A percentile compares a stretch with the other conserved stretches of the same genome.
Evolutionary conservation across 2,329 filamentous ascomycete species (phyloP).

Genomic region (Leptographium flavum): DNA sequence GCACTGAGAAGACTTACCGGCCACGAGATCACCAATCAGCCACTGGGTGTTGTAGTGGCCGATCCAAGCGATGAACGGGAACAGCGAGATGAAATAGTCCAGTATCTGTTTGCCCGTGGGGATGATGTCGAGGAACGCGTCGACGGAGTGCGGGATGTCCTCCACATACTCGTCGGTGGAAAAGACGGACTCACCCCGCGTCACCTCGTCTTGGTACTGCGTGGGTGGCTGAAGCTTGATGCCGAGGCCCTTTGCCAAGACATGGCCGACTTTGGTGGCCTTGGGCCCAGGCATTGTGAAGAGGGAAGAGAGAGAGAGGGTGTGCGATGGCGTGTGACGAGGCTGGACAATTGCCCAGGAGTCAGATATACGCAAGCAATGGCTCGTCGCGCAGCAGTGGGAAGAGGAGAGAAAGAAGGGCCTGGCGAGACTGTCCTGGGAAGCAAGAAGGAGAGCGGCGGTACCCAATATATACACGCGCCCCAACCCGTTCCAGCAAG

Average conservation of each 20-base stretch:
- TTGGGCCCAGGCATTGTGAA: constrained; percentile 10
- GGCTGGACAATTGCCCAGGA: neutral
- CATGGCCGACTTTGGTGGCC: constrained; percentile 51
- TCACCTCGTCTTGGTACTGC: constrained; percentile 44
- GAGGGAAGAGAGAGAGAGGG: neutral
- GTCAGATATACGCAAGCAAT: neutral
- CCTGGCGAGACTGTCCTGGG: neutral
- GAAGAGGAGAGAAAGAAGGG: neutral
- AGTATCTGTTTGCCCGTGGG: constrained; percentile 42
- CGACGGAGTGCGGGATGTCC: constrained; percentile 57
- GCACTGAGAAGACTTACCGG: constrained; percentile 42
- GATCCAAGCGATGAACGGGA: constrained; percentile 89
- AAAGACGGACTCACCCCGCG: constrained; percentile 65
- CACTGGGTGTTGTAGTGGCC: constrained; percentile 77
- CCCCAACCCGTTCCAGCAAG: neutral
- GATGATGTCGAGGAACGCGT: constrained; percentile 53
- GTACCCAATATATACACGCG: neutral
- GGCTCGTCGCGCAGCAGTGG: neutral
- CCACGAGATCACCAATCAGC: constrained; percentile 78
- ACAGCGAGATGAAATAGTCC: constrained; percentile 55
- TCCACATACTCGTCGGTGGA: constrained; percentile 76
- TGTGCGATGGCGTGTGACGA: neutral
- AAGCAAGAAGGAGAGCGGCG: neutral
- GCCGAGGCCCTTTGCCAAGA: constrained; percentile 63
- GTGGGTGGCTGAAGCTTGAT: constrained; percentile 67